A percentile compares a stretch with the other conserved stretches of the same genome.
phyloP scores from a whole-genome alignment of 805 yeast genomes.

The Starmerella vitae region DNA sequence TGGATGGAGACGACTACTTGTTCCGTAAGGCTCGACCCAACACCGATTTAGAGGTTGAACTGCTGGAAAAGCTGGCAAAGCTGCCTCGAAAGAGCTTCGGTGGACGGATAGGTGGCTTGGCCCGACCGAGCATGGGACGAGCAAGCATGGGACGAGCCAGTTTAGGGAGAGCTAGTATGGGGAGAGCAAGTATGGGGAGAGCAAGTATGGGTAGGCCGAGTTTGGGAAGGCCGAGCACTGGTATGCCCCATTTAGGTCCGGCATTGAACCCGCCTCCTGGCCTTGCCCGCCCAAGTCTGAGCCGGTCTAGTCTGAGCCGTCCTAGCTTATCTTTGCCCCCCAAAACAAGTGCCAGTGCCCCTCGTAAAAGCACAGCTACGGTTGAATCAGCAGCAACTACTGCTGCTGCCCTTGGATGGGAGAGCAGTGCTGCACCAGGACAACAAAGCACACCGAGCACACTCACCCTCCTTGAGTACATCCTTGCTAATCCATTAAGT shows the following conservation, averaged over 20 bases:
- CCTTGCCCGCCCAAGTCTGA: background rate
- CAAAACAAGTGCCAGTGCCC: background rate
- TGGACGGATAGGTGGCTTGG: slow-evolving; percentile 12
- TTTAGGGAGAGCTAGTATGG: slow-evolving; percentile 9
- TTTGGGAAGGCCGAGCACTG: background rate
- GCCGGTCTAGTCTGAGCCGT: background rate
- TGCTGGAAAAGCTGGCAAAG: slow-evolving; percentile 18
- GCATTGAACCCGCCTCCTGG: background rate
- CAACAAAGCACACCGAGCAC: slow-evolving; percentile 40
- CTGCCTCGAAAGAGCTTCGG: slow-evolving; percentile 21
- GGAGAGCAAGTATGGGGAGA: slow-evolving; percentile 4
- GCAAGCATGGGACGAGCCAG: slow-evolving; percentile 7
- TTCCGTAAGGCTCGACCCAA: slow-evolving; percentile 19
- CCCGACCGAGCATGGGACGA: slow-evolving; percentile 8
- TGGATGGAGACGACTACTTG: slow-evolving; percentile 22
- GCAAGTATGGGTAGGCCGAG: slow-evolving; percentile 3
- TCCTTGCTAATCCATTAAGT: slow-evolving; percentile 60
- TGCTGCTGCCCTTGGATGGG: slow-evolving; percentile 28
- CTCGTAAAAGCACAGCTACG: background rate
- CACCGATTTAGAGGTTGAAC: slow-evolving; percentile 8
- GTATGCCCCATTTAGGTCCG: background rate
- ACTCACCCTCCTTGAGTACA: slow-evolving; percentile 48
- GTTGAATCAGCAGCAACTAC: background rate
- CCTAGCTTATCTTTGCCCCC: background rate
- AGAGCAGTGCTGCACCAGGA: slow-evolving; percentile 36